These are phyloP conservation scores for Cystobasidium pallidum DNA, from an alignment of 1,284 basidiomycete species.

Conservation along the genomic window DNA sequence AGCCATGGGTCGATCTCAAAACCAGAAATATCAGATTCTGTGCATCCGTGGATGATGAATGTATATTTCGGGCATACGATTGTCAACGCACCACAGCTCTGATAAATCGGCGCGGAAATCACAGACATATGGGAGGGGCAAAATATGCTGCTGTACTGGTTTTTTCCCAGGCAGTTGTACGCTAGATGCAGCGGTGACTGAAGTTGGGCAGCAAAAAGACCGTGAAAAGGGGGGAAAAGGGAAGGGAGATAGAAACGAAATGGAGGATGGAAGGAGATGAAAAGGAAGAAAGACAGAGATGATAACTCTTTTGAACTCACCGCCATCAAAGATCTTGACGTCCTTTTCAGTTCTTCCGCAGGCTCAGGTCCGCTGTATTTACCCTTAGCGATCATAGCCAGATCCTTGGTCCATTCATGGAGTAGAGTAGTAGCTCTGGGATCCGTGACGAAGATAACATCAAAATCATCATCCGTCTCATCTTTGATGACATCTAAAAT, in stretches of 20 bases:
- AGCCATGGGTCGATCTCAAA: no score
- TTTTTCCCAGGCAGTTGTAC: no score
- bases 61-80: not conserved
- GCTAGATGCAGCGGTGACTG: not conserved
- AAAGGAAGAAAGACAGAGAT: not conserved
- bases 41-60: not conserved
- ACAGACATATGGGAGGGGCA: not conserved
- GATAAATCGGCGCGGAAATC: not conserved
- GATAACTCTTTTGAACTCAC: conserved; percentile 39
- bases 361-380: conserved; percentile 18
- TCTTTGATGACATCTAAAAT: conserved; percentile 31
- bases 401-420: conserved; percentile 37
- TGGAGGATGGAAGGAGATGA: not conserved
- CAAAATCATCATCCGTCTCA: conserved; percentile 36
- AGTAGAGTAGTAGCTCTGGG: conserved; percentile 41
- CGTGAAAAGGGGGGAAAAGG: not conserved
- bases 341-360: conserved; percentile 30
- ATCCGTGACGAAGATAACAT: conserved; percentile 34
- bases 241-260: not conserved
- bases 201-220: not conserved
- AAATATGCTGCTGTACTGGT: no score
- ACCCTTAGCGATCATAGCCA: conserved; percentile 33
- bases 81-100: not conserved
- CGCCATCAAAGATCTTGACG: conserved; percentile 33
- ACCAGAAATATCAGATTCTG: no score